Evolutionary conservation across 1,284 basidiomycete species (phyloP), one percentile per base, ranked within the genome.

Genomic region (Clitocybe nebularis): DNA sequence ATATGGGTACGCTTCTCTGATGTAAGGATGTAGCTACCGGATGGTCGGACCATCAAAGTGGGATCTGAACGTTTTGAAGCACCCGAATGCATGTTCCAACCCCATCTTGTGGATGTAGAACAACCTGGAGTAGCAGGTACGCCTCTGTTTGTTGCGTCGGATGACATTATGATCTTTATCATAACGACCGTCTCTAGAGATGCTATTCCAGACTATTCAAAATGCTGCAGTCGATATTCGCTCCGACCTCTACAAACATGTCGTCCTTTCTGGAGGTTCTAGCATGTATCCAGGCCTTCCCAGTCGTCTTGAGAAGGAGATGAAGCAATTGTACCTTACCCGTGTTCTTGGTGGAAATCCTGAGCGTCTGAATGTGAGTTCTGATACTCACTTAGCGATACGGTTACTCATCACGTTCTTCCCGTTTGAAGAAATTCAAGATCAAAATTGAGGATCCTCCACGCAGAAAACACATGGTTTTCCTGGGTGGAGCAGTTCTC

Each of bases 71-170:
- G 96, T n/a, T 99, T 97, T 63, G 93, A 97, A 67, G 96, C 95
- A n/a, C 96, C 96, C 8, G 96, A 99, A 67, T 99, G 96, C 71
- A 93, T 99, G 91, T 99, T 99, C 85, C 94, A 99, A 67, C 96
- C 96, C 17, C 92, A 97, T 65, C 77, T 99, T 5, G 93, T 99
- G 41, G 96, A 99, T 53, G 76, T 99, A 45, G 96, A 99, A 63
- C 94, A 98, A 61, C 90, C 93, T 1, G 96, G 96, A 42, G 85
- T 98, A 43, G 95, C 94, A 66, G 89, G 89, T 87, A 47, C 43
- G 72, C 63, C 30, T 13, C 26, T 39, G 14, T 29, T 1, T 33
- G 11, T 42, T 22, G n/a, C 29, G 1, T n/a, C 19, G 16, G 8
- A 7, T 22, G 23, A 29, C 5, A 36, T n/a, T 6, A 37, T 19